Conservation (phyloP, 805 yeast species). For the Geotrichum ghanense region DNA sequence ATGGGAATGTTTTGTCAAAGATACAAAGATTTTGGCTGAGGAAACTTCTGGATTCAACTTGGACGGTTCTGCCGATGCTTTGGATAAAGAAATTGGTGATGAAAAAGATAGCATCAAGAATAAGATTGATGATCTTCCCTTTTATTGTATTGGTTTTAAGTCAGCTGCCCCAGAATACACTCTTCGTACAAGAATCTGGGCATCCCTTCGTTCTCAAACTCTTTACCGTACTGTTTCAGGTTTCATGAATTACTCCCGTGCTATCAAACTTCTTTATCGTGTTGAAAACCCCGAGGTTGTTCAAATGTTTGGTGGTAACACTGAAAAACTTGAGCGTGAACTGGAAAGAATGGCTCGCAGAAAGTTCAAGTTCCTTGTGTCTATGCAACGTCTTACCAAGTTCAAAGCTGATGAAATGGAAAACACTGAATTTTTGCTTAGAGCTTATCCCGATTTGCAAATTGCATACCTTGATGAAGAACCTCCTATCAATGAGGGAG, state of each 20-base stretch:
- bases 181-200: conserved; percentile 96
- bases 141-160: conserved; percentile 94
- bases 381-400: conserved; percentile 75
- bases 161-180: conserved; percentile 96
- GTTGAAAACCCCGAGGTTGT: conserved; percentile 93
- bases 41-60: conserved; percentile 77
- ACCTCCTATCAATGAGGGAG: conserved; percentile 39
- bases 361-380: conserved; percentile 68
- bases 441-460: conserved; percentile 58
- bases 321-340: conserved; percentile 91
- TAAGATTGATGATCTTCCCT: conserved; percentile 85
- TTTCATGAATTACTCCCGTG: conserved; percentile 96
- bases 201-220: conserved; percentile 93
- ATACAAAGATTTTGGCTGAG: conserved; percentile 89
- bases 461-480: conserved; percentile 94
- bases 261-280: conserved; percentile 83
- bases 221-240: conserved; percentile 95
- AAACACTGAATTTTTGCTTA: conserved; percentile 55
- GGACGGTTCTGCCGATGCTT: conserved; percentile 23
- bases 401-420: conserved; percentile 55
- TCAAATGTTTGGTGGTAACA: conserved; percentile 97
- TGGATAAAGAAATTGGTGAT: conserved; percentile 32
- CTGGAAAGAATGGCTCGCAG: conserved; percentile 72
- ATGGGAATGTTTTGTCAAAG: conserved; percentile 96
- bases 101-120: conserved; percentile 66